These are phyloP conservation scores for Trapa incisa DNA, from an alignment of 345 rosid genomes.

Conservation along the genomic window DNA sequence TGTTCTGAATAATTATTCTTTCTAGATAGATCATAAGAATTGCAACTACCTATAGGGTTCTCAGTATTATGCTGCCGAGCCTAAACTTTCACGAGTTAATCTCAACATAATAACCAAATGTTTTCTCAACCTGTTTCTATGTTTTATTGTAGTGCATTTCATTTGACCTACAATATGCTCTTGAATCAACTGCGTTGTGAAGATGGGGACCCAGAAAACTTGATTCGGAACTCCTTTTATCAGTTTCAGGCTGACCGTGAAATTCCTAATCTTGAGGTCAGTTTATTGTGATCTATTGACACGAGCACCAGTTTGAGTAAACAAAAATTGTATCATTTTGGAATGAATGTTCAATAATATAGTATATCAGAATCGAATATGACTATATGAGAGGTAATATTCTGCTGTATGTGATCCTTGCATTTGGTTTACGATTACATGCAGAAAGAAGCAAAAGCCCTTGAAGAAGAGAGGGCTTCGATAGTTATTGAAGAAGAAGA, in stretches of 20 bases:
- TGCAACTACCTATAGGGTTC: not conserved
- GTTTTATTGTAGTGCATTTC: slow-evolving; percentile 65
- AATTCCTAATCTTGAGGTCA: slow-evolving; percentile 85
- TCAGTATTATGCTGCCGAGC: not conserved
- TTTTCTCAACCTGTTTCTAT: not conserved
- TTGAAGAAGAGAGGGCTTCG: slow-evolving; percentile 80
- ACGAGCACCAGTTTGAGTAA: not conserved
- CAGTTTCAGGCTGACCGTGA: slow-evolving; percentile 96
- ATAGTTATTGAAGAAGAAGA: slow-evolving; percentile 93
- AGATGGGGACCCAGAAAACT: slow-evolving; percentile 93
- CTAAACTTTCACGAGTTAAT: not conserved
- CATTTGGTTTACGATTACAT: slow-evolving; percentile 12
- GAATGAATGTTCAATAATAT: not conserved
- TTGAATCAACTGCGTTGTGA: slow-evolving; percentile 89
- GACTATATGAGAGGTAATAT: not conserved
- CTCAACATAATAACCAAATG: not conserved
- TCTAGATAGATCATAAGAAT: not conserved
- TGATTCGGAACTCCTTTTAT: slow-evolving; percentile 90
- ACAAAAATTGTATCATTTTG: not conserved
- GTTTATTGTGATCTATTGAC: slow-evolving; percentile 6
- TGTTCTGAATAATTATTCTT: not conserved
- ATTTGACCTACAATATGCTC: slow-evolving; percentile 96
- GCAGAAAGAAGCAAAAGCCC: slow-evolving; percentile 67
- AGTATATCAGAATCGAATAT: not conserved
- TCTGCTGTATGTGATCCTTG: not conserved